These are phyloP conservation scores for Zoysia pacifica DNA, from an alignment of 176 grass and related monocot species.

Conservation along the genomic window DNA sequence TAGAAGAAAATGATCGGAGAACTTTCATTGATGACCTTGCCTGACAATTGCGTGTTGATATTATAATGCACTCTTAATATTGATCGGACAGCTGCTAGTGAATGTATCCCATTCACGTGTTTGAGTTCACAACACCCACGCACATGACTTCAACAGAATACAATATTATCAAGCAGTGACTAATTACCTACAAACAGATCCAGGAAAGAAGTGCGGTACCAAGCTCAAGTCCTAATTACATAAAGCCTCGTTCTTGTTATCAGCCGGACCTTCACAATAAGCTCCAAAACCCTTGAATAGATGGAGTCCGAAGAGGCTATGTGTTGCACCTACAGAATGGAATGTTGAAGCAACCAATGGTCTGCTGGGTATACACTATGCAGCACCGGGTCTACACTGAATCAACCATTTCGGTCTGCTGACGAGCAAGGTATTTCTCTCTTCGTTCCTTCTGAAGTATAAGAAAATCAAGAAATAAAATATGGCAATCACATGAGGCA, in stretches of 20 bases:
- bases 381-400: constrained; percentile 53
- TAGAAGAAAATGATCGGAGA: constrained; percentile 13
- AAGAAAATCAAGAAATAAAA: constrained; percentile 17
- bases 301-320: constrained; percentile 1
- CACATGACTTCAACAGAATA: constrained; percentile 27
- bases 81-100: constrained; percentile 27
- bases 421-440: constrained; percentile 92
- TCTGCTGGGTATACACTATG: constrained; percentile 13
- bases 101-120: constrained; percentile 28
- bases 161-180: constrained; percentile 36
- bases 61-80: constrained; percentile 40
- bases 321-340: not conserved
- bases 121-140: constrained; percentile 40
- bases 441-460: constrained; percentile 88
- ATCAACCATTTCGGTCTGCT: constrained; percentile 84
- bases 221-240: constrained; percentile 56
- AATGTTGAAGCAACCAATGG: constrained; percentile 27
- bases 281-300: constrained; percentile 41
- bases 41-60: not conserved
- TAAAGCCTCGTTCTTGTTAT: constrained; percentile 60
- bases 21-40: constrained; percentile 25
- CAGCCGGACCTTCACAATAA: constrained; percentile 21
- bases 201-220: constrained; percentile 30
- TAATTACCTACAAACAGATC: constrained; percentile 48
- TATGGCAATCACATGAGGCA: constrained; percentile 27